Conservation (phyloP, 2,329 filamentous ascomycete species). For the Aspergillus clavatus region DNA sequence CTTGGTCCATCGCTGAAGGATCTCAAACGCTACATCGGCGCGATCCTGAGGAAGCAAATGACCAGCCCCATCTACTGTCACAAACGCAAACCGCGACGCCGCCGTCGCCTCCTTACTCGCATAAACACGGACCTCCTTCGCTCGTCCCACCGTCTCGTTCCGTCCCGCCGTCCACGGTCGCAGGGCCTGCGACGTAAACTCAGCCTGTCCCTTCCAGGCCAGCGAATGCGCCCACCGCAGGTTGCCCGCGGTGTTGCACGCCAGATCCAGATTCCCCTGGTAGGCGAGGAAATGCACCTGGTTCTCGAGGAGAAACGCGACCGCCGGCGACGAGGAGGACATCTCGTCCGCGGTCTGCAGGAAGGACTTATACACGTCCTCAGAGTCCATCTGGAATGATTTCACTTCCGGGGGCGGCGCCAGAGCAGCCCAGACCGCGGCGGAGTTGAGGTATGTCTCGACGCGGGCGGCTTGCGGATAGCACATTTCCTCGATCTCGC, state of each 20-base stretch:
- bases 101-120: background rate
- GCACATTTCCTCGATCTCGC: constrained; percentile 18
- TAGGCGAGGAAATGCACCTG: constrained; percentile 19
- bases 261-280: constrained; percentile 23
- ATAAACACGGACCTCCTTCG: constrained; percentile 8
- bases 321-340: constrained; percentile 2
- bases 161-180: constrained; percentile 13
- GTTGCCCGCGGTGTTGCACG: constrained; percentile 25
- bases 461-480: constrained; percentile 14
- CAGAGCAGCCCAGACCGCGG: constrained; percentile 16
- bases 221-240: constrained; percentile 21
- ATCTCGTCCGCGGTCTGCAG: constrained; percentile 11
- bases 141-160: constrained; percentile 3
- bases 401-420: constrained; percentile 11
- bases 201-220: constrained; percentile 21
- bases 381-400: constrained; percentile 10
- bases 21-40: constrained; percentile 11
- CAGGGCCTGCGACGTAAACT: constrained; percentile 16
- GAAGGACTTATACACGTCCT: constrained; percentile 10
- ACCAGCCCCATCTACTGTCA: constrained; percentile 12
- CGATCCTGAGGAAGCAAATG: constrained; percentile 13
- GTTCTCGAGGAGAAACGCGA: constrained; percentile 10
- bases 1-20: too few relatives aligned
- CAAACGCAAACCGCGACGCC: constrained; percentile 10
- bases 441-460: constrained; percentile 18